Evolutionary conservation across 805 yeast species (phyloP), one percentile per base, ranked within the genome.

Genomic region (Metschnikowia lachancei): DNA sequence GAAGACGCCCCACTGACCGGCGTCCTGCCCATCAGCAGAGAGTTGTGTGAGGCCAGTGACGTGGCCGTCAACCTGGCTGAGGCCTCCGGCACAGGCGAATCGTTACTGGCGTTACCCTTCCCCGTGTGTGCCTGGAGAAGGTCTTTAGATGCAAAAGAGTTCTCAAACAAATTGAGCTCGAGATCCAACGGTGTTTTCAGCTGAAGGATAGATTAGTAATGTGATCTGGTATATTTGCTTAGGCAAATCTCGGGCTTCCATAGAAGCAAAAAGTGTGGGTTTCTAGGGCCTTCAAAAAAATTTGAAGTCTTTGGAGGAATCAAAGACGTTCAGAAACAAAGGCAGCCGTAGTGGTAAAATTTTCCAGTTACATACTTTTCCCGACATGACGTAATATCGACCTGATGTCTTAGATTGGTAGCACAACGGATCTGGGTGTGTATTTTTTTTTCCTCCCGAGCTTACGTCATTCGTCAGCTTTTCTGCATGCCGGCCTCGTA

Each of bases 131-230:
- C 46, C 39, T 38, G 48, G 24, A 44, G 41, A 26, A 44, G 53
- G 41, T 74, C 76, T 50, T 80, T 82, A 2, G 81, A 68, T n/a
- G 94, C 97, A 69, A 92, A 92, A 41, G 96, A 87, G 64, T 85
- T 87, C 65, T 92, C 99, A 62, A 92, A 92, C 4, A 97, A 97
- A 59, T 92, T 92, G 9, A 94, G 96, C 64, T 94, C 99, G 48
- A 90, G 71, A 50, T 85, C 92, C 58, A 88, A 79, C 34, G 87
- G 66, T 14, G 73, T 62, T 57, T 66, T 61, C 66, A 60, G 65
- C 68, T 66, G 51, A 6, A 43, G 13, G 14, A 14, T 16, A n/a
- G 33, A 16, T 33, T 36, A 36, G 38, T 36, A 20, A 28, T 20
- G 28, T 36, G 14, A 11, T 36, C 5, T 13, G 14, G 17, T 11